phyloP scores from a whole-genome alignment of 2,329 filamentous ascomycete genomes.

The Fusarium hostae region DNA sequence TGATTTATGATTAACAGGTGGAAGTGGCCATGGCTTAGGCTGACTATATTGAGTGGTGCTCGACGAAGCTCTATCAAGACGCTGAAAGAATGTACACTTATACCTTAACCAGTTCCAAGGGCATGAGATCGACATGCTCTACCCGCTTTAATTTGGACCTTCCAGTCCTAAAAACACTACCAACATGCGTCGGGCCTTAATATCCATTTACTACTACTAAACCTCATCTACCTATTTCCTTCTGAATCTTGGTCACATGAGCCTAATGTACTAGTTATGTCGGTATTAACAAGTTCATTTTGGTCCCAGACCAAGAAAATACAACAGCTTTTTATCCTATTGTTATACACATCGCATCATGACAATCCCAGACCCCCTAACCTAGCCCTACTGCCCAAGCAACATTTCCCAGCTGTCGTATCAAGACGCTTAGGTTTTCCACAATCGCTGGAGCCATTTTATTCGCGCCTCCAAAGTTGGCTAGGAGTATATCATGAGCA shows the following conservation, averaged over 20 bases:
- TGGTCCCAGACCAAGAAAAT: background rate
- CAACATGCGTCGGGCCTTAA: no score
- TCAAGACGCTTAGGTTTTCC: conserved; percentile 72
- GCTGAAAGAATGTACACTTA: background rate
- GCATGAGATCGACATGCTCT: background rate
- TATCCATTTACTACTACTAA: background rate
- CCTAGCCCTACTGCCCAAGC: conserved; percentile 54
- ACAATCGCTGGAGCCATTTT: conserved; percentile 68
- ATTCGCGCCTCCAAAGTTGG: conserved; percentile 59
- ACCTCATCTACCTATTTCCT: background rate
- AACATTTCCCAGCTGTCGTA: conserved; percentile 68
- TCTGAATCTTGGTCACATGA: background rate
- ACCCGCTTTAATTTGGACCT: no score
- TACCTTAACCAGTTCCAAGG: background rate
- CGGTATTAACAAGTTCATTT: background rate
- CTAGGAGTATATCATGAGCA: conserved; percentile 65
- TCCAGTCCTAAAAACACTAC: no score
- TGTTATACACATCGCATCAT: background rate
- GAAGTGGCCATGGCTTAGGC: background rate
- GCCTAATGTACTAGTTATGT: background rate
- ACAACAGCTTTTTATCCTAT: background rate
- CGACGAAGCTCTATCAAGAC: background rate
- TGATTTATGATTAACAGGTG: background rate
- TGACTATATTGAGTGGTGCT: background rate
- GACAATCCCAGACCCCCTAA: conserved; percentile 18